These are phyloP conservation scores for Grammothele lineata DNA, from an alignment of 768 basidiomycete genomes.

Conservation along the genomic window DNA sequence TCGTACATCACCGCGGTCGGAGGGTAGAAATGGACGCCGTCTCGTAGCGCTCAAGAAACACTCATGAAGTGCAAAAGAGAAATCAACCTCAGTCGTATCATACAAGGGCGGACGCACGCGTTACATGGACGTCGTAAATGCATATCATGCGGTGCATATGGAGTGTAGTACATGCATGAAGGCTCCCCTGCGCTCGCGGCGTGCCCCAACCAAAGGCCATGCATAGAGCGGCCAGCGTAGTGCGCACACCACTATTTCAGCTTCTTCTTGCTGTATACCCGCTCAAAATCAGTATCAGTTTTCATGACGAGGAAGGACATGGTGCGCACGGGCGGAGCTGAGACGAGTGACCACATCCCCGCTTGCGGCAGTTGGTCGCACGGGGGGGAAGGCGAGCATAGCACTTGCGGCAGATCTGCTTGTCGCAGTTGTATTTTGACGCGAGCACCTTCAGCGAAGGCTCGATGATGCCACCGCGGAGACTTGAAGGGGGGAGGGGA, in stretches of 20 bases:
- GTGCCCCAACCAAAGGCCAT: slow-evolving; percentile 8
- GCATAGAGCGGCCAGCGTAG: slow-evolving; percentile 1
- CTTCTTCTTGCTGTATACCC: slow-evolving; percentile 82
- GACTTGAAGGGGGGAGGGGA: slow-evolving; percentile 40
- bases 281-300: background rate
- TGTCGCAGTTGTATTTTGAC: slow-evolving; percentile 97
- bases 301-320: background rate
- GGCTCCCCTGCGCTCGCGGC: slow-evolving; percentile 11
- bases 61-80: too few species aligned
- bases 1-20: too few species aligned
- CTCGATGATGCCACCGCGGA: slow-evolving; percentile 98
- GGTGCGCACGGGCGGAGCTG: slow-evolving; percentile 89
- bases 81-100: too few species aligned
- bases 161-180: slow-evolving; percentile 13
- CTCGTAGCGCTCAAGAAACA: too few species aligned
- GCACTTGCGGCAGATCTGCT: slow-evolving; percentile 99
- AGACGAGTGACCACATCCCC: slow-evolving; percentile 85
- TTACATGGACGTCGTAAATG: slow-evolving; percentile 14
- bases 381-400: slow-evolving; percentile 99
- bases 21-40: too few species aligned
- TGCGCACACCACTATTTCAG: slow-evolving; percentile 65
- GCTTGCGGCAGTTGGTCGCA: slow-evolving; percentile 99
- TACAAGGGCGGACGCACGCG: slow-evolving; percentile 10
- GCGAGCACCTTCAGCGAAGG: slow-evolving; percentile 97
- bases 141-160: slow-evolving; percentile 17